phyloP scores from a whole-genome alignment of 2,329 filamentous ascomycete species.

The Dryadomyces quercivorus region DNA sequence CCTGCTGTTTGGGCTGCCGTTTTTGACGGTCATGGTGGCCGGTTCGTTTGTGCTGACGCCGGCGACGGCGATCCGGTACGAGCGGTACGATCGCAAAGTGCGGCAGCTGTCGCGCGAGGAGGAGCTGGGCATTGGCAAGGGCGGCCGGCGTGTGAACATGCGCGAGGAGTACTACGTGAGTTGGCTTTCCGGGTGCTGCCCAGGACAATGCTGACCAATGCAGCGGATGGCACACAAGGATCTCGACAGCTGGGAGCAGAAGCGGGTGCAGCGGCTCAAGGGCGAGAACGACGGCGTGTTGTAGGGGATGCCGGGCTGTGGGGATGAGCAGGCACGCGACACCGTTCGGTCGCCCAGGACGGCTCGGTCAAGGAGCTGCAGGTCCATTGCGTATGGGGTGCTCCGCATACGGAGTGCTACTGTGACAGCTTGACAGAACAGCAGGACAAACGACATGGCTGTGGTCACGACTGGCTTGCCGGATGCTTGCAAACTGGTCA shows the following conservation, averaged over 20 bases:
- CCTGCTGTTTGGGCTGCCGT: constrained; percentile 84
- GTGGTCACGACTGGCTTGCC: too few species aligned
- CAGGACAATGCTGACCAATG: not conserved
- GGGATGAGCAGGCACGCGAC: not conserved
- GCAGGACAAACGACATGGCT: too few species aligned
- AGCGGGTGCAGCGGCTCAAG: constrained; percentile 76
- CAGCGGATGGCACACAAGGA: constrained; percentile 79
- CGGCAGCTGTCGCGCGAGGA: constrained; percentile 76
- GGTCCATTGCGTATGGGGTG: too few species aligned
- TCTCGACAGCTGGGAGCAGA: constrained; percentile 93
- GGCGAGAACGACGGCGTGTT: constrained; percentile 83
- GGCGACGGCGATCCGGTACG: constrained; percentile 85
- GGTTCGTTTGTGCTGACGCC: constrained; percentile 92
- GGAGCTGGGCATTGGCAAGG: constrained; percentile 67
- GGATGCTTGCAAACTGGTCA: too few species aligned
- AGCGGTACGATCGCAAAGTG: constrained; percentile 83
- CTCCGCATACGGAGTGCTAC: too few species aligned
- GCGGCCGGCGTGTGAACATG: constrained; percentile 60
- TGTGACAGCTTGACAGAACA: too few species aligned
- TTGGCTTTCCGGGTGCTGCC: not conserved
- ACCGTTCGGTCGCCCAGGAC: not conserved
- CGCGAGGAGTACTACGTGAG: constrained; percentile 79
- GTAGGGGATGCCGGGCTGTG: not conserved
- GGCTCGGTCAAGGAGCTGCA: too few species aligned
- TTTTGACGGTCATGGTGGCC: constrained; percentile 77